phyloP scores from a whole-genome alignment of 108 stramenopile genomes.

The Aureococcus anophagefferens region DNA sequence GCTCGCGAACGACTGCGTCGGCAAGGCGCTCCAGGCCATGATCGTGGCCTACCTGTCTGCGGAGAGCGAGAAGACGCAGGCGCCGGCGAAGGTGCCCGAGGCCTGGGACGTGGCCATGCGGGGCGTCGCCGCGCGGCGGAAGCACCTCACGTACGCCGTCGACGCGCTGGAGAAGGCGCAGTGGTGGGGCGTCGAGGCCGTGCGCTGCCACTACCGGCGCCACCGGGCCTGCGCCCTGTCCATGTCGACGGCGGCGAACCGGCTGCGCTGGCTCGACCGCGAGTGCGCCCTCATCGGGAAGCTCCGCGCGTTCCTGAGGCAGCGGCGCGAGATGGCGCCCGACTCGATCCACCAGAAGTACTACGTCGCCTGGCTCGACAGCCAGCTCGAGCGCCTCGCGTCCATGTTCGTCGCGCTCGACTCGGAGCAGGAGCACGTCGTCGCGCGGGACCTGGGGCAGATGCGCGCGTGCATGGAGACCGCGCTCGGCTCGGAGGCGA shows the following conservation, averaged over 20 bases:
- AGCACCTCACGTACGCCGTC: neutral
- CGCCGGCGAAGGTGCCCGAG: neutral
- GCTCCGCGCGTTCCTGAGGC: neutral
- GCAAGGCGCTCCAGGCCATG: neutral
- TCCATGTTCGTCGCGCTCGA: neutral
- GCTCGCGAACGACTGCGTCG: neutral
- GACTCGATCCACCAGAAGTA: neutral
- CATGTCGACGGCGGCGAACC: neutral
- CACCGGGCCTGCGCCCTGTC: neutral
- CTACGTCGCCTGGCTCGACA: conserved; percentile 11
- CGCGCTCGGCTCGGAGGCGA: neutral
- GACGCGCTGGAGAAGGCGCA: neutral
- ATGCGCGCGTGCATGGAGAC: neutral
- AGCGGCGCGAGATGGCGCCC: neutral
- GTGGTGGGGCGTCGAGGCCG: neutral
- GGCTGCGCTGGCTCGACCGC: neutral
- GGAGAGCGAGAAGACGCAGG: neutral
- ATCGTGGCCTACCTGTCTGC: neutral
- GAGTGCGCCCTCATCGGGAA: too few species aligned
- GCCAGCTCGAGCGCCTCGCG: neutral
- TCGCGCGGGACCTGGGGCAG: neutral
- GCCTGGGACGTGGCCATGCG: neutral
- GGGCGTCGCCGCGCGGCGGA: neutral
- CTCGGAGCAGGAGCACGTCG: conserved; percentile 12
- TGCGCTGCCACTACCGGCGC: neutral